Evolutionary conservation across 495 filamentous ascomycete genomes (phyloP).

Genomic region (Aspergillus sclerotiicarbonarius): DNA sequence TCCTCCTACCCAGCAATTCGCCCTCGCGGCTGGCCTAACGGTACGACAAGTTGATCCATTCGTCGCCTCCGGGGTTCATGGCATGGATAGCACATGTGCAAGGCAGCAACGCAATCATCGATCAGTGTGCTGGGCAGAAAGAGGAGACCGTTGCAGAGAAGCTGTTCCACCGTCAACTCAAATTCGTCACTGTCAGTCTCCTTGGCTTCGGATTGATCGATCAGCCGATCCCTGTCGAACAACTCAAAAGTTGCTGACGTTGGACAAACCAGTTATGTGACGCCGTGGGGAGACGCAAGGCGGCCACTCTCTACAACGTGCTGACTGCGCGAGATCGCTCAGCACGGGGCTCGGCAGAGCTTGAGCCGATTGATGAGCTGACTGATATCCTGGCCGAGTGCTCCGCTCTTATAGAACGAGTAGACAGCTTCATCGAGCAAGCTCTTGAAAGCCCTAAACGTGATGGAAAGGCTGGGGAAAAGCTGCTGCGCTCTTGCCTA

Average conservation of each 20-base stretch:
- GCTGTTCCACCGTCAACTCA: constrained; percentile 25
- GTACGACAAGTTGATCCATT: constrained; percentile 22
- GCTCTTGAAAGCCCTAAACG: neutral
- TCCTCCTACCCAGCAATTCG: neutral
- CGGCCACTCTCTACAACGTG: constrained; percentile 14
- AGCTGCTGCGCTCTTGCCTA: constrained; percentile 16
- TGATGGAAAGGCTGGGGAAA: constrained; percentile 8
- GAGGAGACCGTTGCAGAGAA: constrained; percentile 14
- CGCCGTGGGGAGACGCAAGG: constrained; percentile 21
- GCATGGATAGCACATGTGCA: constrained; percentile 30
- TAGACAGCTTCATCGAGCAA: constrained; percentile 15
- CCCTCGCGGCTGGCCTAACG: neutral
- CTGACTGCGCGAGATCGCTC: constrained; percentile 2
- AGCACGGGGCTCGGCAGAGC: neutral
- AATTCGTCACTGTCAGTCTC: constrained; percentile 24
- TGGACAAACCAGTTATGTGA: constrained; percentile 16
- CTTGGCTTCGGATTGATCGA: neutral
- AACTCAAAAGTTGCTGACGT: neutral
- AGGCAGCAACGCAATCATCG: constrained; percentile 23
- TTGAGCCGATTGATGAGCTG: constrained; percentile 22
- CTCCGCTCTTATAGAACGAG: constrained; percentile 19
- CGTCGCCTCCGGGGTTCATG: constrained; percentile 22
- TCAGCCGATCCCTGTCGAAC: neutral
- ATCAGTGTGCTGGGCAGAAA: constrained; percentile 11
- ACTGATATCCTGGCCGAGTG: constrained; percentile 22